Percentiles rank a stretch among this genome's conserved stretches.
Conservation (phyloP, 192 early-diverging fungal genomes). For the Coemansia sp. region DNA sequence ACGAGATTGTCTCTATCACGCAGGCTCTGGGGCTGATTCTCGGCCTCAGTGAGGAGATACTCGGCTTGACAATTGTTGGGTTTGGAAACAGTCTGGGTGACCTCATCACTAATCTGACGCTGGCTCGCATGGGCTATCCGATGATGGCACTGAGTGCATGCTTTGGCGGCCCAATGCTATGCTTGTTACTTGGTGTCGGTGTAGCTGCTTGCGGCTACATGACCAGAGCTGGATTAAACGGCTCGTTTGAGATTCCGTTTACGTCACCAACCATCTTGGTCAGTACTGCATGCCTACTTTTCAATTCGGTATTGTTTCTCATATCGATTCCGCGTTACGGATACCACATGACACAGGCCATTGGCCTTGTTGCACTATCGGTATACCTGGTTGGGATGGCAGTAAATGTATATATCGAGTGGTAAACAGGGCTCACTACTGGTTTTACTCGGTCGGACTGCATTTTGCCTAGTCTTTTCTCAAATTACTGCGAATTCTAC, state of each 20-base stretch:
- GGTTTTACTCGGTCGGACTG: neutral
- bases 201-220: slow-evolving; percentile 67
- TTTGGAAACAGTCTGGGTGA: slow-evolving; percentile 85
- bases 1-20: slow-evolving; percentile 85
- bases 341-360: slow-evolving; percentile 60
- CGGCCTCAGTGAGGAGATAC: slow-evolving; percentile 74
- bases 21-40: slow-evolving; percentile 77
- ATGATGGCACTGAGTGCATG: slow-evolving; percentile 95
- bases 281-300: slow-evolving; percentile 64
- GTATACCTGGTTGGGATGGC: slow-evolving; percentile 62
- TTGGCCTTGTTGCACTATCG: slow-evolving; percentile 58
- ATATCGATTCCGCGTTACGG: slow-evolving; percentile 60
- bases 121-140: slow-evolving; percentile 88
- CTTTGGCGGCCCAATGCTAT: slow-evolving; percentile 90
- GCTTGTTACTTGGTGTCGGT: slow-evolving; percentile 82
- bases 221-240: slow-evolving; percentile 32
- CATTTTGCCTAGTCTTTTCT: neutral
- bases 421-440: slow-evolving; percentile 10
- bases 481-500: neutral
- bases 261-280: slow-evolving; percentile 66
- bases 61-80: slow-evolving; percentile 83
- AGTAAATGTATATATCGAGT: slow-evolving; percentile 62
- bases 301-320: slow-evolving; percentile 59
- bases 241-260: slow-evolving; percentile 57
- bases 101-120: slow-evolving; percentile 87